Evolutionary conservation across 805 yeast genomes (phyloP).

Genomic region (Saccharomycopsis sp.): DNA sequence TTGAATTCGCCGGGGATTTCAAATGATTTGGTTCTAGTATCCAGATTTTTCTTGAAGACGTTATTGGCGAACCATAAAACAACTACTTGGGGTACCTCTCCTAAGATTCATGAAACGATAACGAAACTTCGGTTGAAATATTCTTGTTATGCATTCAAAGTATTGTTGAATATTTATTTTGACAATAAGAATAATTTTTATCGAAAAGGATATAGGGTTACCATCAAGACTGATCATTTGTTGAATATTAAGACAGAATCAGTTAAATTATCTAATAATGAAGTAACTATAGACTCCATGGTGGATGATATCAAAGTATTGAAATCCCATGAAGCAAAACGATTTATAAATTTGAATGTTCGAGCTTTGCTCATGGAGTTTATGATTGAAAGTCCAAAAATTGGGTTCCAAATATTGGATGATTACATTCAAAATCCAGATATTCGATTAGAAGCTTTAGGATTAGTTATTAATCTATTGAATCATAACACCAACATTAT

Average conservation of each 20-base stretch:
- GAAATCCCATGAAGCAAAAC: conserved; percentile 19
- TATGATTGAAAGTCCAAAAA: conserved; percentile 14
- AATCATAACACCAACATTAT: conserved; percentile 7
- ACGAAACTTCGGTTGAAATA: conserved; percentile 6
- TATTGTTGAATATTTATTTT: conserved; percentile 15
- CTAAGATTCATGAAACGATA: conserved; percentile 2
- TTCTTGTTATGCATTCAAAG: conserved; percentile 14
- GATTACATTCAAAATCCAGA: conserved; percentile 14
- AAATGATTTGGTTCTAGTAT: conserved; percentile 13
- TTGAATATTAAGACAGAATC: conserved; percentile 6
- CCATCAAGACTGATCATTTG: conserved; percentile 4
- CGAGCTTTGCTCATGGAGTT: conserved; percentile 18
- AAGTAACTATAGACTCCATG: neutral
- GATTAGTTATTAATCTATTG: conserved; percentile 8
- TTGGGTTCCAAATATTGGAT: conserved; percentile 16
- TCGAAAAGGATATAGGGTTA: conserved; percentile 3
- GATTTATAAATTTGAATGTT: conserved; percentile 20
- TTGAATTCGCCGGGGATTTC: conserved; percentile 20
- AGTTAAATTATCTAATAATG: neutral
- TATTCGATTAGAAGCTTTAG: conserved; percentile 7
- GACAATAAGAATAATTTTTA: conserved; percentile 11
- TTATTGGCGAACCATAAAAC: neutral
- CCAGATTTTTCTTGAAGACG: conserved; percentile 5
- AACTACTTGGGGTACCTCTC: neutral
- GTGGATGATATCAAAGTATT: conserved; percentile 1